Percentiles rank a stretch among this genome's conserved stretches.
Evolutionary conservation across 2,329 filamentous ascomycete species (phyloP).

Genomic region (Huntiella abstrusa): DNA sequence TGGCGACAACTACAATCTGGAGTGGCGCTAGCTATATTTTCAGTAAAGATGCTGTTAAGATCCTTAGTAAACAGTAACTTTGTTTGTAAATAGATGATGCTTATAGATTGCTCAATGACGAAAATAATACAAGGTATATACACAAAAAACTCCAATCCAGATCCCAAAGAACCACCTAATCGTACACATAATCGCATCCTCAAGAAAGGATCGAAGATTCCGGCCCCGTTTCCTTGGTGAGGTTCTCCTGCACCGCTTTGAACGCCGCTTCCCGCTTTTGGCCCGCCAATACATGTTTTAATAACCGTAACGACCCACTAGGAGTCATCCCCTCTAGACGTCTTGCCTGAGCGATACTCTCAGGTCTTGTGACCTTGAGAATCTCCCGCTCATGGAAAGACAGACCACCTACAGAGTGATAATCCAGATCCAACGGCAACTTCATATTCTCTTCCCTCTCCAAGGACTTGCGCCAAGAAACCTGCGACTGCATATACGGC

Average conservation of each 20-base stretch:
- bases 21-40: conserved; percentile 85
- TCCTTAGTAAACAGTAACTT: conserved; percentile 29
- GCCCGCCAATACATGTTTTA: conserved; percentile 34
- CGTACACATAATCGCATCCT: neutral
- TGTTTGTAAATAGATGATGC: neutral
- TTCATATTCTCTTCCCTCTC: conserved; percentile 56
- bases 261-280: conserved; percentile 9
- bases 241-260: conserved; percentile 4
- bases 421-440: conserved; percentile 60
- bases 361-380: conserved; percentile 52
- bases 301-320: conserved; percentile 37
- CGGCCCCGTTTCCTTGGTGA: neutral
- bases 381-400: conserved; percentile 61
- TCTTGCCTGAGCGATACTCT: conserved; percentile 74
- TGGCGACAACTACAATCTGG: conserved; percentile 80
- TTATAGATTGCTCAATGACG: neutral
- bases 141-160: neutral
- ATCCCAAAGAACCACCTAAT: neutral
- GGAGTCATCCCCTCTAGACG: conserved; percentile 65
- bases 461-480: conserved; percentile 45
- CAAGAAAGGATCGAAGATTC: neutral
- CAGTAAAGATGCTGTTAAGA: conserved; percentile 80
- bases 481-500: conserved; percentile 64
- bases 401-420: conserved; percentile 51
- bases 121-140: neutral